Percentiles rank a stretch among this genome's conserved stretches.
Evolutionary conservation across 805 yeast species (phyloP).

Genomic region (Candida patagonica): DNA sequence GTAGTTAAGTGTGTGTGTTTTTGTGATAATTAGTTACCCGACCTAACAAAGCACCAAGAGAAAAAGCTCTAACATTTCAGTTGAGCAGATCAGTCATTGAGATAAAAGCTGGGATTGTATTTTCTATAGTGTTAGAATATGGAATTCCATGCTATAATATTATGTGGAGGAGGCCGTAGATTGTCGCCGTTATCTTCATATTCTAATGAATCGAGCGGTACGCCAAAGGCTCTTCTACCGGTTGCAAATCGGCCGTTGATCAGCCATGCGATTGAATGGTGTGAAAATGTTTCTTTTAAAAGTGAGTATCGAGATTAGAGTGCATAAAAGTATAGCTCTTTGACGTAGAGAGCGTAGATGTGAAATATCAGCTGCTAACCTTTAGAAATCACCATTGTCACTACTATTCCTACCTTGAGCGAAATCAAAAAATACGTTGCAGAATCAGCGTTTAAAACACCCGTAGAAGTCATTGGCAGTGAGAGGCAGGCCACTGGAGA

Average conservation of each 20-base stretch:
- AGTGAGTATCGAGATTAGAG: conserved; percentile 24
- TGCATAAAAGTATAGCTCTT: too few species aligned
- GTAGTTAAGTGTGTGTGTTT: too few species aligned
- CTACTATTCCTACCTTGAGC: conserved; percentile 38
- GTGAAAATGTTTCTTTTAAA: conserved; percentile 74
- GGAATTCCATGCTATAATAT: conserved; percentile 88
- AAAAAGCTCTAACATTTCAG: too few species aligned
- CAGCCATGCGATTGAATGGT: conserved; percentile 84
- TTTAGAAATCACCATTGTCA: conserved; percentile 48
- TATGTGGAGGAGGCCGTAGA: conserved; percentile 76
- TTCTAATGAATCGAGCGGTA: conserved; percentile 48
- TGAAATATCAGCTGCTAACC: background rate
- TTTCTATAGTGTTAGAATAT: too few species aligned
- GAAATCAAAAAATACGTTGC: conserved; percentile 42
- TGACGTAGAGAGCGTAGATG: background rate
- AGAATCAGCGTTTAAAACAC: conserved; percentile 18
- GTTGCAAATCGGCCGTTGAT: conserved; percentile 86
- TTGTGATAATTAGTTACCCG: too few species aligned
- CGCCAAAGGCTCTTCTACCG: conserved; percentile 80
- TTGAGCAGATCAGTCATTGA: too few species aligned
- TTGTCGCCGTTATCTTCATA: conserved; percentile 59
- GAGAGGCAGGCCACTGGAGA: conserved; percentile 16
- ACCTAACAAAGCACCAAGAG: too few species aligned
- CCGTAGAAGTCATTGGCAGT: conserved; percentile 11
- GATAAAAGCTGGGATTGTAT: too few species aligned